Evolutionary conservation across 176 grass and related monocot genomes (phyloP).

Genomic region (Zizania latifolia): DNA sequence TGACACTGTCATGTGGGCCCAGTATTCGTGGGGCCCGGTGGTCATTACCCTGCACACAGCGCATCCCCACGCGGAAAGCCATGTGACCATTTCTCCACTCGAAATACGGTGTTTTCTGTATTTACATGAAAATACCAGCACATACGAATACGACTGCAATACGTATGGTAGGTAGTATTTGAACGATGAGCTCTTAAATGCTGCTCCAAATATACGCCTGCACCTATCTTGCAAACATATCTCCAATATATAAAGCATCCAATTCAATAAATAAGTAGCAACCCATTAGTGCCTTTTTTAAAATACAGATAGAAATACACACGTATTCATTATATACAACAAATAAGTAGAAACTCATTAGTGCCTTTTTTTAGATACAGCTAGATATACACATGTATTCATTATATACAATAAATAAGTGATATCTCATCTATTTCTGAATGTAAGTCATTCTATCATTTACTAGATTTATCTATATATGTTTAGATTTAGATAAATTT

Average conservation of each 20-base stretch:
- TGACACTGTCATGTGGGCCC: neutral
- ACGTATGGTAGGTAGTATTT: too few relatives aligned
- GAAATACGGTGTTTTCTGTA: neutral
- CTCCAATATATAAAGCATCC: too few relatives aligned
- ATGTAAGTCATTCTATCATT: too few relatives aligned
- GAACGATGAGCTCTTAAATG: too few relatives aligned
- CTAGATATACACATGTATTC: neutral
- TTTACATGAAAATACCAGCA: neutral
- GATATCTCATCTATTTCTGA: too few relatives aligned
- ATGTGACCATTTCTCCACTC: neutral
- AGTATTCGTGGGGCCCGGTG: neutral
- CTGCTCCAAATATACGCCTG: too few relatives aligned
- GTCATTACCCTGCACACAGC: neutral
- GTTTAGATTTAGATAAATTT: too few relatives aligned
- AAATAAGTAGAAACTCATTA: neutral
- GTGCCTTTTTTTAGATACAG: neutral
- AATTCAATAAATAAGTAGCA: constrained; percentile 5
- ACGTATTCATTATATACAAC: neutral
- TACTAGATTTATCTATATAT: too few relatives aligned
- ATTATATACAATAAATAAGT: neutral
- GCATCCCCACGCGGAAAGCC: constrained; percentile 4
- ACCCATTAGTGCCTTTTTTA: too few relatives aligned
- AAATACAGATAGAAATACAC: too few relatives aligned
- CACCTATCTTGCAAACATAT: too few relatives aligned
- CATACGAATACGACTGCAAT: neutral